Conservation (phyloP, 2,329 filamentous ascomycete species). For the Ceratocystis colombiana region DNA sequence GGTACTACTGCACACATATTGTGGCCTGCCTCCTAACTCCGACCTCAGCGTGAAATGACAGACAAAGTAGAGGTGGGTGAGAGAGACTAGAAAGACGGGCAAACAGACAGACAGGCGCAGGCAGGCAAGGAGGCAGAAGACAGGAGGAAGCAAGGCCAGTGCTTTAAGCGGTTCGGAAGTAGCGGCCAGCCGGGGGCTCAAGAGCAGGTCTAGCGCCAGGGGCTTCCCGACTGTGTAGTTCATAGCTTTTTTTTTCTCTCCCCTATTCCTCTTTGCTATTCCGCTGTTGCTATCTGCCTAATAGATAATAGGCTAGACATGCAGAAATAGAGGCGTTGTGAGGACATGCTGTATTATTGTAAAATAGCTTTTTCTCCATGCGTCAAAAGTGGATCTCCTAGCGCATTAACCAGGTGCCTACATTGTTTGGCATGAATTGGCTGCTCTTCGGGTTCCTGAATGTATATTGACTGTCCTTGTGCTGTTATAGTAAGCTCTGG, state of each 20-base stretch:
- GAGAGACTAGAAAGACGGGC: neutral
- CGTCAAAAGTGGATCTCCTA: neutral
- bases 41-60: too few species aligned
- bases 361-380: neutral
- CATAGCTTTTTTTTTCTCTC: neutral
- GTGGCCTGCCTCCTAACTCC: too few species aligned
- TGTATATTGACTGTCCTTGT: too few species aligned
- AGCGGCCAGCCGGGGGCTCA: slow-evolving; percentile 1
- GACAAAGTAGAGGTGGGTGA: too few species aligned
- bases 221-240: slow-evolving; percentile 10
- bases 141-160: neutral
- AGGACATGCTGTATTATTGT: neutral
- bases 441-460: too few species aligned
- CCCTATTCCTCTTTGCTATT: too few species aligned
- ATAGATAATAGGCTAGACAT: too few species aligned
- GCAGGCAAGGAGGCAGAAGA: neutral
- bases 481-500: too few species aligned
- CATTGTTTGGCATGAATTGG: too few species aligned
- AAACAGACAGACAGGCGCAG: neutral
- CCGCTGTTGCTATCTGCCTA: too few species aligned
- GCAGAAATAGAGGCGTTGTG: neutral
- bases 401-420: neutral
- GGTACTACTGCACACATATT: neutral
- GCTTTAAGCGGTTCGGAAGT: slow-evolving; percentile 6
- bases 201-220: slow-evolving; percentile 13